Base-by-base conservation (phyloP, 2,329 filamentous ascomycete genomes). In the Stachybotrys elegans region DNA sequence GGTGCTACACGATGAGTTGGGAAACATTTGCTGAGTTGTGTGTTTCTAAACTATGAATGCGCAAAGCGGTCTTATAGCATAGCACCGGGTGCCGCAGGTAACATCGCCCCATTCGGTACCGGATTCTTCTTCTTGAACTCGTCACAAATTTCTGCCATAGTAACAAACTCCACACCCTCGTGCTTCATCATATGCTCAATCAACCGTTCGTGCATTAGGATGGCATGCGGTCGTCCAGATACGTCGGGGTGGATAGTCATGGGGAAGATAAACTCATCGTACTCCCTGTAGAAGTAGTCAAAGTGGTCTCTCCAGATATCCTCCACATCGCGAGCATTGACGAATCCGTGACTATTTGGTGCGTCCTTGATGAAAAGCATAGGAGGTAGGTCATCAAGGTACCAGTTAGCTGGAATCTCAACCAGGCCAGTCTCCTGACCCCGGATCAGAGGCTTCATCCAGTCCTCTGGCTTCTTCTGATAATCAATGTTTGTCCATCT, bases 161-260 rank as follows among this genome's bases (percentile, higher is more conserved):
- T 84, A 0, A 83, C 76, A 71, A 79, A 85, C 51, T 84, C 79
- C 0, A 84, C 78, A 3, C 80, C 72, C 40, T 75, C 72, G 19
- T 76, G 72, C 43, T 68, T 71, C 45, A 82, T 86, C 56, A 88
- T 84, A 44, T 86, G 71, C 51, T 88, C 82, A 48, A 88, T 87
- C 25, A 68, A 51, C 45, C 61, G 54, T 62, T 88, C 83, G 50
- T 88, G 82, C 84, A 88, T 87, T 6, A 87, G 66, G 22, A 89
- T 54, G 1, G 81, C 85, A 61, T 89, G 85, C 1, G 85, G 85
- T 16, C 83, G 72, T 0, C 86, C 86, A 4, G 77, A 82, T 0
- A 86, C 81, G 55, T 89, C 85, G 0, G 85, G 86, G 60, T 89
- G 85, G 27, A 88, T 83, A 0, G 85, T 89, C 62, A 89, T 84